Evolutionary conservation across 129 eudicot species (phyloP).

Genomic region (Helichrysum umbraculigerum): DNA sequence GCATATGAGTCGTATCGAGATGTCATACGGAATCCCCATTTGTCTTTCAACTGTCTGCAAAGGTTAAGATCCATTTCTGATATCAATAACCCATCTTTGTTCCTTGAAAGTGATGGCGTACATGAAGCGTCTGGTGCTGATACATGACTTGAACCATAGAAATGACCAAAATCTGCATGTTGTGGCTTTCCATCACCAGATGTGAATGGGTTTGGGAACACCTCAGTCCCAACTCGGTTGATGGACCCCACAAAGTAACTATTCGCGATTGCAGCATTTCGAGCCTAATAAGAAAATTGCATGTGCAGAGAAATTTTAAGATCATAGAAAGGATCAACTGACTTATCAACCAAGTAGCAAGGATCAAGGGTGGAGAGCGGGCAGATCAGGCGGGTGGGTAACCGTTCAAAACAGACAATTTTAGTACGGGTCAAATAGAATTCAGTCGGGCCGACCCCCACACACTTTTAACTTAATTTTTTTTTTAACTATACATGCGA

Average conservation of each 20-base stretch:
- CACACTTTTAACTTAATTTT: neutral
- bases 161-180: slow-evolving; percentile 95
- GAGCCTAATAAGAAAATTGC: slow-evolving; percentile 56
- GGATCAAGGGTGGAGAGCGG: neutral
- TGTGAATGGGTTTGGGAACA: slow-evolving; percentile 91
- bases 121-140: slow-evolving; percentile 97
- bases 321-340: neutral
- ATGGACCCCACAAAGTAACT: slow-evolving; percentile 95
- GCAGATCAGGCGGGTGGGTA: neutral
- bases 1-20: slow-evolving; percentile 81
- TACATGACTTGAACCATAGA: slow-evolving; percentile 90
- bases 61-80: slow-evolving; percentile 93
- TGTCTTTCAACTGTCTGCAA: slow-evolving; percentile 87
- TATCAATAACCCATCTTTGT: slow-evolving; percentile 76
- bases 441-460: neutral
- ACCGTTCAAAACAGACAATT: neutral
- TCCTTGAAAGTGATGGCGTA: slow-evolving; percentile 82
- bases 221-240: slow-evolving; percentile 95
- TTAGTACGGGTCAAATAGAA: neutral
- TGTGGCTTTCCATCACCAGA: slow-evolving; percentile 98
- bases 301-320: neutral
- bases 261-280: slow-evolving; percentile 97
- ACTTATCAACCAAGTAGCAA: neutral
- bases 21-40: slow-evolving; percentile 99
- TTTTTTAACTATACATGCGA: neutral